Conservation (phyloP, 305 asterid species). For the Ilex paraguariensis region DNA sequence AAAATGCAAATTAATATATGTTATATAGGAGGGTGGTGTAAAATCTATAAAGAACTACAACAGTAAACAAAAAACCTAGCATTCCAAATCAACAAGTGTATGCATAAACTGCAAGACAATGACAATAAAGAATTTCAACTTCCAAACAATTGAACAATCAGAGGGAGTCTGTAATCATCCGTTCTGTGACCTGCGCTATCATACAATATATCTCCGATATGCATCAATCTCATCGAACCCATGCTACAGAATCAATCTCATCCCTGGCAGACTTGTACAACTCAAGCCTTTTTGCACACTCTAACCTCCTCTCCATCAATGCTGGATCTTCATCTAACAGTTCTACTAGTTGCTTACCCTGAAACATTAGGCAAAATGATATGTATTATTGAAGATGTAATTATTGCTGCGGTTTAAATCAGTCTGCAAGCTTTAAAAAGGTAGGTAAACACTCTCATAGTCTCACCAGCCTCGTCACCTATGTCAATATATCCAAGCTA, state of each 20-base stretch:
- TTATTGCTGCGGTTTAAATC: too few relatives aligned
- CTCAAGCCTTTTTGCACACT: conserved; percentile 82
- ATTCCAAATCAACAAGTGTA: too few relatives aligned
- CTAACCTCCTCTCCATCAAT: conserved; percentile 77
- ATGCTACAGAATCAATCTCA: conserved; percentile 79
- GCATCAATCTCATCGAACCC: conserved; percentile 46
- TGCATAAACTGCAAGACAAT: not conserved
- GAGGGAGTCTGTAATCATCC: not conserved
- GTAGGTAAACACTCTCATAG: too few relatives aligned
- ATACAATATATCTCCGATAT: conserved; percentile 8
- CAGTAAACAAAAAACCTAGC: too few relatives aligned
- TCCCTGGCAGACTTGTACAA: conserved; percentile 93
- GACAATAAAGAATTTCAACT: not conserved
- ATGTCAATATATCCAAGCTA: too few relatives aligned
- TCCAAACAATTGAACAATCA: not conserved
- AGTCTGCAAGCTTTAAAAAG: too few relatives aligned
- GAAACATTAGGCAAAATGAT: conserved; percentile 17
- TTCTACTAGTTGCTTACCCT: conserved; percentile 70
- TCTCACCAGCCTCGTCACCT: too few relatives aligned
- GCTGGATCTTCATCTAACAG: conserved; percentile 88
- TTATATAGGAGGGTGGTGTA: too few relatives aligned
- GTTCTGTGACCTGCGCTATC: conserved; percentile 4
- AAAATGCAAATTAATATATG: too few relatives aligned
- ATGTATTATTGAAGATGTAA: too few relatives aligned
- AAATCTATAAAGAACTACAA: too few relatives aligned